phyloP scores from a whole-genome alignment of 2,329 filamentous ascomycete genomes.

The Calonectria naviculata region DNA sequence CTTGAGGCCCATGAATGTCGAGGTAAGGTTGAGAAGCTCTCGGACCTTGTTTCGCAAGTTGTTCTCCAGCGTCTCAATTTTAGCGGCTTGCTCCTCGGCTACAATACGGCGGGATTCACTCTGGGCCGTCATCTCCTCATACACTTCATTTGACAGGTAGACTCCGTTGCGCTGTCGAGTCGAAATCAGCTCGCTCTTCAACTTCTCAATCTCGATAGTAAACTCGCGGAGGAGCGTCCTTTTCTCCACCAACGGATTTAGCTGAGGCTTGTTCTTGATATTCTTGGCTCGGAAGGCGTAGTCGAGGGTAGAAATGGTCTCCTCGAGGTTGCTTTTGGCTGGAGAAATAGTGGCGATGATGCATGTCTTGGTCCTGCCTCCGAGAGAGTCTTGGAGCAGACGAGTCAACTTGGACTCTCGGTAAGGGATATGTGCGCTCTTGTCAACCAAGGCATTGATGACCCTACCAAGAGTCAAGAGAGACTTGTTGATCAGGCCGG shows the following conservation, averaged over 20 bases:
- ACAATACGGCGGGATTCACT: slow-evolving; percentile 93
- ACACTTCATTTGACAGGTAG: slow-evolving; percentile 88
- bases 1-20: slow-evolving; percentile 87
- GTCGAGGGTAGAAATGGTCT: slow-evolving; percentile 97
- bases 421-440: slow-evolving; percentile 87
- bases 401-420: slow-evolving; percentile 97
- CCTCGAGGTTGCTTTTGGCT: slow-evolving; percentile 93
- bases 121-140: slow-evolving; percentile 90
- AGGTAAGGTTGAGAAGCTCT: slow-evolving; percentile 87
- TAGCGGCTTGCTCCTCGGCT: slow-evolving; percentile 90
- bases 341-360: slow-evolving; percentile 98
- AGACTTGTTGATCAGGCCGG: slow-evolving; percentile 98
- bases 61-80: slow-evolving; percentile 90
- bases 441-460: slow-evolving; percentile 96
- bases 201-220: slow-evolving; percentile 90
- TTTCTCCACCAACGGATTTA: slow-evolving; percentile 93
- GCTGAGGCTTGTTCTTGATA: slow-evolving; percentile 96
- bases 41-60: slow-evolving; percentile 95
- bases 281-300: slow-evolving; percentile 99
- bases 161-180: slow-evolving; percentile 95
- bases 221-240: slow-evolving; percentile 93
- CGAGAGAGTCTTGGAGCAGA: slow-evolving; percentile 94
- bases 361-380: slow-evolving; percentile 95
- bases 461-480: slow-evolving; percentile 93
- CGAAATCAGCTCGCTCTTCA: slow-evolving; percentile 93